These are phyloP conservation scores for Penicillium antarcticum DNA, from an alignment of 495 filamentous ascomycete genomes.

Conservation along the genomic window DNA sequence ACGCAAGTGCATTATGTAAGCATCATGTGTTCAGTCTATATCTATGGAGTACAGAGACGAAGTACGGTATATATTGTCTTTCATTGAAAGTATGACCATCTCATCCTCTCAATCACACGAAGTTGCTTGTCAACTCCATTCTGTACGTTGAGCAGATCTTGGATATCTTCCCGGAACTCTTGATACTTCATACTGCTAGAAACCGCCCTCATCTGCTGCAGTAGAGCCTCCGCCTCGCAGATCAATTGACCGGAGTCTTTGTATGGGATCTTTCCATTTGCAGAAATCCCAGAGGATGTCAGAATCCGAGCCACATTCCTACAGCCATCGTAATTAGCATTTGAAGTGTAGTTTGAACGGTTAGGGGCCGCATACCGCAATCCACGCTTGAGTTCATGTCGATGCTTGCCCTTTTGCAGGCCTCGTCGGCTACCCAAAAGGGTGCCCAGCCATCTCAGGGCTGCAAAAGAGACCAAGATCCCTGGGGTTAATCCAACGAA, in stretches of 20 bases:
- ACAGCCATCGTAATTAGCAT: not conserved
- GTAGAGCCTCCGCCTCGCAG: conserved; percentile 80
- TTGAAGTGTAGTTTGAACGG: not conserved
- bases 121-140: conserved; percentile 68
- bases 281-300: conserved; percentile 50
- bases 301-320: conserved; percentile 83
- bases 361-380: conserved; percentile 52
- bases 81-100: conserved; percentile 81
- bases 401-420: conserved; percentile 52
- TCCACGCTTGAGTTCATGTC: conserved; percentile 65
- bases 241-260: conserved; percentile 87
- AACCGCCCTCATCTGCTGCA: conserved; percentile 57
- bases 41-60: too few species aligned
- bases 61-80: too few species aligned
- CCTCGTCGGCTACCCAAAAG: conserved; percentile 66
- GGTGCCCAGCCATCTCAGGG: conserved; percentile 65
- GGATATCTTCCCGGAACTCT: conserved; percentile 82
- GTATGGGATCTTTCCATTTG: conserved; percentile 69
- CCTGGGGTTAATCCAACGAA: conserved; percentile 92
- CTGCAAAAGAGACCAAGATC: conserved; percentile 75
- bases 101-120: conserved; percentile 73
- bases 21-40: not conserved
- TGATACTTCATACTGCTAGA: conserved; percentile 68
- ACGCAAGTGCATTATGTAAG: conserved; percentile 20
- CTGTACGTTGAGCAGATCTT: conserved; percentile 76